These are phyloP conservation scores for Suhomyces canberraensis DNA, from an alignment of 805 yeast genomes.

Conservation along the genomic window DNA sequence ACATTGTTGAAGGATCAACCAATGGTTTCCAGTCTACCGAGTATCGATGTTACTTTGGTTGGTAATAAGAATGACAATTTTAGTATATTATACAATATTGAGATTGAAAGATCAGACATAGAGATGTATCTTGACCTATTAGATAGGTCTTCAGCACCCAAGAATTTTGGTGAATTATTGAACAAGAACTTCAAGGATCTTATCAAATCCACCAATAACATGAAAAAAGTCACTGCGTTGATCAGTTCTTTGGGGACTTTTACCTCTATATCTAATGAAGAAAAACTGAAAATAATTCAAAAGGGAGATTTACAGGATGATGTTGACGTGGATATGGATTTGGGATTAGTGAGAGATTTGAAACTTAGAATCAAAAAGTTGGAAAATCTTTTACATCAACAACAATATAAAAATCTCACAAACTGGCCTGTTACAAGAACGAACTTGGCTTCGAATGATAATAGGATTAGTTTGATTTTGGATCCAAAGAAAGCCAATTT, in stretches of 20 bases:
- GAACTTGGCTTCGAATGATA: not conserved
- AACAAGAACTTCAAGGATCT: conserved; percentile 45
- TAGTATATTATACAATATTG: conserved; percentile 35
- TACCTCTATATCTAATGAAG: conserved; percentile 21
- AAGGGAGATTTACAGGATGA: conserved; percentile 14
- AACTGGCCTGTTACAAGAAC: conserved; percentile 39
- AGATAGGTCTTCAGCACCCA: conserved; percentile 23
- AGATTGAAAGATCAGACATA: conserved; percentile 33
- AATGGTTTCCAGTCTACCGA: conserved; percentile 21
- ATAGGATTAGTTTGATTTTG: conserved; percentile 17
- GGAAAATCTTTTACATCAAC: conserved; percentile 75
- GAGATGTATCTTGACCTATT: conserved; percentile 24
- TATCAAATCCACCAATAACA: conserved; percentile 35
- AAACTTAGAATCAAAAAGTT: conserved; percentile 70
- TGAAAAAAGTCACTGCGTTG: conserved; percentile 33
- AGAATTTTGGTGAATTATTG: conserved; percentile 37
- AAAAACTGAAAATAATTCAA: conserved; percentile 13
- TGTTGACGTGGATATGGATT: conserved; percentile 33
- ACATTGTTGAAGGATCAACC: conserved; percentile 14
- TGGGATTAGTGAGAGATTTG: conserved; percentile 53
- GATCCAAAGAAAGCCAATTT: conserved; percentile 11
- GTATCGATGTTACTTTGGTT: conserved; percentile 40
- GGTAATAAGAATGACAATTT: conserved; percentile 17
- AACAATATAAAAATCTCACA: conserved; percentile 54
- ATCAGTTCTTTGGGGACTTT: conserved; percentile 29